Percentiles rank a stretch among this genome's conserved stretches.
These are phyloP conservation scores for Rhizophora mangle DNA, from an alignment of 345 rosid genomes.

Conservation along the genomic window DNA sequence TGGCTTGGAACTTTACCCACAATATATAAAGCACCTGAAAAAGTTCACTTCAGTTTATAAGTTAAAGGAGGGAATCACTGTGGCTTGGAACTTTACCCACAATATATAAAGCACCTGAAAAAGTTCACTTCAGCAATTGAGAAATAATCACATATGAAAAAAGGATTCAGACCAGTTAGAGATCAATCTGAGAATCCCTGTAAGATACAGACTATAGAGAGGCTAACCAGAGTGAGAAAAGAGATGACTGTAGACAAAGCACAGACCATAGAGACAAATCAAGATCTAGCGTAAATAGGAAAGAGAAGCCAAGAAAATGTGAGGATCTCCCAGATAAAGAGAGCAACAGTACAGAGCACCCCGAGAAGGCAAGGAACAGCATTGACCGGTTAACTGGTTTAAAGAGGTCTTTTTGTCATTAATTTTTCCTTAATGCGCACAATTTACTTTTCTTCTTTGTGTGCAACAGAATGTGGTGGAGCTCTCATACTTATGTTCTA, in stretches of 20 bases:
- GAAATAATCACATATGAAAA: conserved; percentile 42
- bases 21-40: conserved; percentile 79
- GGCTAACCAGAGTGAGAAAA: conserved; percentile 28
- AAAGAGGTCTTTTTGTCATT: background rate
- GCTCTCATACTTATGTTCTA: conserved; percentile 5
- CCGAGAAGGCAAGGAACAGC: conserved; percentile 70
- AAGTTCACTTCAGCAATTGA: conserved; percentile 78
- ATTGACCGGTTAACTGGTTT: conserved; percentile 66
- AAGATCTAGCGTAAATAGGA: conserved; percentile 36
- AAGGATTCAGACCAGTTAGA: conserved; percentile 23
- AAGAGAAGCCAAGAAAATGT: conserved; percentile 50
- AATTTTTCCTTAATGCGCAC: no score
- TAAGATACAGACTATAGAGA: conserved; percentile 64
- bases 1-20: conserved; percentile 76
- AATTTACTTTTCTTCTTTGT: background rate
- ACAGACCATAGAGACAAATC: conserved; percentile 62
- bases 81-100: conserved; percentile 76
- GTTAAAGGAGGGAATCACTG: no score
- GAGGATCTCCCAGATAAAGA: conserved; percentile 44
- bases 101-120: conserved; percentile 79
- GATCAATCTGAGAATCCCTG: conserved; percentile 51
- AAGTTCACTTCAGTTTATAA: conserved; percentile 85
- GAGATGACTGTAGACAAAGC: conserved; percentile 61
- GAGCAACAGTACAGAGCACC: conserved; percentile 31
- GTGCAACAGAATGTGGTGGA: background rate